A percentile compares a stretch with the other conserved stretches of the same genome.
Conservation (phyloP, 495 filamentous ascomycete species). For the Penicillium soppii region DNA sequence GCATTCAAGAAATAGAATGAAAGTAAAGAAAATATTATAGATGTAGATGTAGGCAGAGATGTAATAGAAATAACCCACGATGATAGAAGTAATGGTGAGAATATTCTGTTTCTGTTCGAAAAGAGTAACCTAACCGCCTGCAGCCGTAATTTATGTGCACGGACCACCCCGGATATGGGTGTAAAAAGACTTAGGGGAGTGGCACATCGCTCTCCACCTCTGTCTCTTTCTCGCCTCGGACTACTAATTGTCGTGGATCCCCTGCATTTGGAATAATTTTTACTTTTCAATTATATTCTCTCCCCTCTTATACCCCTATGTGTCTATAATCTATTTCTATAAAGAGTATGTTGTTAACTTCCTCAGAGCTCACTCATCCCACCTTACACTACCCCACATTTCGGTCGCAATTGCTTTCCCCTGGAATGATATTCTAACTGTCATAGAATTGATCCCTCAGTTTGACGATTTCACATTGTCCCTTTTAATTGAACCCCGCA, state of each 20-base stretch:
- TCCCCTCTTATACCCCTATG: background rate
- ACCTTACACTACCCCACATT: background rate
- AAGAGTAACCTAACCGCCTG: too few species aligned
- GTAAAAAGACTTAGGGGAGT: constrained; percentile 2
- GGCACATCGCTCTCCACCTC: background rate
- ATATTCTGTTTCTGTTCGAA: background rate
- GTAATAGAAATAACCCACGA: too few species aligned
- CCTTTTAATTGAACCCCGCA: constrained; percentile 11
- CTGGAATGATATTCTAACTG: constrained; percentile 5
- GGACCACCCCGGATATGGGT: constrained; percentile 3
- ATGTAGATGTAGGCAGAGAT: too few species aligned
- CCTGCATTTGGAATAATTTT: background rate
- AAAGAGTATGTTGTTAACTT: too few species aligned
- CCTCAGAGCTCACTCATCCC: too few species aligned
- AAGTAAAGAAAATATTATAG: too few species aligned
- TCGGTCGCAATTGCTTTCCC: background rate
- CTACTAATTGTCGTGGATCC: background rate
- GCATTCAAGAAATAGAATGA: too few species aligned
- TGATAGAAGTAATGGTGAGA: too few species aligned
- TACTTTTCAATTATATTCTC: background rate
- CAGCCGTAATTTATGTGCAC: background rate
- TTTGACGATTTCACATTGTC: background rate
- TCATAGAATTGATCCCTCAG: background rate
- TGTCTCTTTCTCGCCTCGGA: background rate
- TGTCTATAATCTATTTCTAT: too few species aligned